Evolutionary conservation across 768 basidiomycete species (phyloP).

Genomic region (Boletus patriciae): DNA sequence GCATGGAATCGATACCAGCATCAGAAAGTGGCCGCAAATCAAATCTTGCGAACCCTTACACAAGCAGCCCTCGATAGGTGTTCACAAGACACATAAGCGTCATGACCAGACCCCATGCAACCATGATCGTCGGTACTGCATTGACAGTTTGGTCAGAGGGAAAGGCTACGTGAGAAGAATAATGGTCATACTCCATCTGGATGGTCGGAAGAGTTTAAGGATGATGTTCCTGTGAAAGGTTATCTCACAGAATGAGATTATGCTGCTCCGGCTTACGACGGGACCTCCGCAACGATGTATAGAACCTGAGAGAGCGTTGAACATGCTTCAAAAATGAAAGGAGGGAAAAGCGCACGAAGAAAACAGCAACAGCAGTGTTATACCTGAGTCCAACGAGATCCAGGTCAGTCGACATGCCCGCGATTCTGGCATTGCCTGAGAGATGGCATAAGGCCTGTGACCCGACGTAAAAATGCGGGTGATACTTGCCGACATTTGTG

Average conservation of each 20-base stretch:
- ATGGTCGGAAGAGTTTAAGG: constrained; percentile 36
- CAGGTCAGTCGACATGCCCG: constrained; percentile 43
- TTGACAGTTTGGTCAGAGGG: constrained; percentile 9
- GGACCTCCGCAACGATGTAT: constrained; percentile 38
- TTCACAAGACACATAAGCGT: constrained; percentile 40
- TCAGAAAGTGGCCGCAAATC: neutral
- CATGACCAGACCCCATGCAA: constrained; percentile 40
- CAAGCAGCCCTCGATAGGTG: constrained; percentile 29
- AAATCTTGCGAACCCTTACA: constrained; percentile 23
- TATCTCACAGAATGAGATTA: neutral
- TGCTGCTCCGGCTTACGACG: constrained; percentile 31
- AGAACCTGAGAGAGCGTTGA: constrained; percentile 26
- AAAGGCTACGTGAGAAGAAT: neutral
- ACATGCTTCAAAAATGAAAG: neutral
- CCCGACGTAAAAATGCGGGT: neutral
- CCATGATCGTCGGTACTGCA: constrained; percentile 40
- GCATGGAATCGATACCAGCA: neutral
- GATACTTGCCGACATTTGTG: constrained; percentile 42
- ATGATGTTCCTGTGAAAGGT: constrained; percentile 34
- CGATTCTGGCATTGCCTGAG: constrained; percentile 44
- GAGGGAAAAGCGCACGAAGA: constrained; percentile 28
- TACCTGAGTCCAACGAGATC: constrained; percentile 35
- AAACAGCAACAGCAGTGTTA: constrained; percentile 40
- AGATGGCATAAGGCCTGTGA: neutral
- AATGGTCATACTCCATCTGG: constrained; percentile 32